Percentiles rank a stretch among this genome's conserved stretches.
phyloP scores from a whole-genome alignment of 2,329 filamentous ascomycete genomes.

The Sporothrix dimorphospora region DNA sequence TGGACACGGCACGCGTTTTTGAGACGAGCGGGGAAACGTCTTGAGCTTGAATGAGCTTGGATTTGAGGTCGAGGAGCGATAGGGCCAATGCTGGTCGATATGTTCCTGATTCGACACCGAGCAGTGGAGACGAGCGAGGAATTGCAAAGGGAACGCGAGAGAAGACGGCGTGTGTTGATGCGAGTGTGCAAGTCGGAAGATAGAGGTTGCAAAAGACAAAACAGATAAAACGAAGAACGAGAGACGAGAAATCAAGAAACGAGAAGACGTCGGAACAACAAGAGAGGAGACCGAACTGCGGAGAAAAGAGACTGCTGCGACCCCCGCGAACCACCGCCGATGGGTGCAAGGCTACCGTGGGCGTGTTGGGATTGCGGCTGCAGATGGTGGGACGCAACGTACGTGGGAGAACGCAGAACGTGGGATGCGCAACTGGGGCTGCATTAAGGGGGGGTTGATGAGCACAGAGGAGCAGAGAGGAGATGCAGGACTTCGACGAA shows the following conservation, averaged over 20 bases:
- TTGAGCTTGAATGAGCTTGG: conserved; percentile 11
- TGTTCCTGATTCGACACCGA: conserved; percentile 4
- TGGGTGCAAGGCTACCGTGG: conserved; percentile 18
- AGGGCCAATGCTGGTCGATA: conserved; percentile 6
- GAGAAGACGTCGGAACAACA: background rate
- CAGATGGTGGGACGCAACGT: conserved; percentile 5
- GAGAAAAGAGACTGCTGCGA: background rate
- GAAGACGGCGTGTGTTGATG: background rate
- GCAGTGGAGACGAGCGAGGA: background rate
- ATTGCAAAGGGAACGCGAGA: background rate
- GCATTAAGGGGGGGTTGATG: background rate
- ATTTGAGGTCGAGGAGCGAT: background rate
- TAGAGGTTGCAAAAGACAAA: background rate
- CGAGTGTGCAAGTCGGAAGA: background rate
- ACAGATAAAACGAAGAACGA: background rate
- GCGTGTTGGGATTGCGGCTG: background rate
- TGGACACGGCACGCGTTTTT: conserved; percentile 1
- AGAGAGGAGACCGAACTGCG: background rate
- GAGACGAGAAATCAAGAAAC: background rate
- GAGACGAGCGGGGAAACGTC: conserved; percentile 9
- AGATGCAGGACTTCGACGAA: conserved; percentile 19
- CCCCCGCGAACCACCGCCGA: background rate
- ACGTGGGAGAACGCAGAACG: conserved; percentile 7
- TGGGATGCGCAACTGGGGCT: conserved; percentile 18
- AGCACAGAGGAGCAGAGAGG: background rate